These are phyloP conservation scores for Phaeosphaeriaceae sp. DNA, from an alignment of 2,329 filamentous ascomycete genomes.

Conservation along the genomic window DNA sequence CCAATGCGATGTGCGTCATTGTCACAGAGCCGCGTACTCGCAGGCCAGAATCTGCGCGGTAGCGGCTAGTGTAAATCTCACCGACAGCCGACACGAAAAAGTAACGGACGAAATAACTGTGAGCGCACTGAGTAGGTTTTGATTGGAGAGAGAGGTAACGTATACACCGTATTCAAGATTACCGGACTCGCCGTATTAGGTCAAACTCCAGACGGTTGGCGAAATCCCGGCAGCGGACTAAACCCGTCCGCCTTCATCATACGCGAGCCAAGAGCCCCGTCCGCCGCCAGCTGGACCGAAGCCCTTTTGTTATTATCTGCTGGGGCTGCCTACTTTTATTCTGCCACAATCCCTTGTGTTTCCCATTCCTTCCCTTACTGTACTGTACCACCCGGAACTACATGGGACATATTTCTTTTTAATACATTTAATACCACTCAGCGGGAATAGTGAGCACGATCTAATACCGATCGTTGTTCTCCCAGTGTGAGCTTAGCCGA, in stretches of 20 bases:
- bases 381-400: too few species aligned
- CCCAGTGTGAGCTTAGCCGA: constrained; percentile 52
- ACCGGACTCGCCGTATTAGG: constrained; percentile 2
- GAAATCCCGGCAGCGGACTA: constrained; percentile 22
- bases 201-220: constrained; percentile 10
- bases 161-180: constrained; percentile 20
- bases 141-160: constrained; percentile 16
- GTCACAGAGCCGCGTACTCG: too few species aligned
- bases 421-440: too few species aligned
- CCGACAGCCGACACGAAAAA: too few species aligned
- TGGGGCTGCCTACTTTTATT: constrained; percentile 21
- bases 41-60: too few species aligned
- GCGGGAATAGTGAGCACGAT: constrained; percentile 1
- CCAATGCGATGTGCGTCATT: too few species aligned
- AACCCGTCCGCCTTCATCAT: constrained; percentile 30
- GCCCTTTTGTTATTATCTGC: constrained; percentile 18
- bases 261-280: constrained; percentile 25
- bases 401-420: too few species aligned
- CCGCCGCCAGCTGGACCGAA: constrained; percentile 19
- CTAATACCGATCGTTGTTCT: constrained; percentile 15
- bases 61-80: too few species aligned
- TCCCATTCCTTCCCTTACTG: constrained; percentile 8
- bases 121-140: constrained; percentile 5
- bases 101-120: constrained; percentile 3
- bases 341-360: constrained; percentile 4